A percentile compares a stretch with the other conserved stretches of the same genome.
Evolutionary conservation across 805 yeast species (phyloP).

Genomic region (Schwanniomyces pseudopolymorphus): DNA sequence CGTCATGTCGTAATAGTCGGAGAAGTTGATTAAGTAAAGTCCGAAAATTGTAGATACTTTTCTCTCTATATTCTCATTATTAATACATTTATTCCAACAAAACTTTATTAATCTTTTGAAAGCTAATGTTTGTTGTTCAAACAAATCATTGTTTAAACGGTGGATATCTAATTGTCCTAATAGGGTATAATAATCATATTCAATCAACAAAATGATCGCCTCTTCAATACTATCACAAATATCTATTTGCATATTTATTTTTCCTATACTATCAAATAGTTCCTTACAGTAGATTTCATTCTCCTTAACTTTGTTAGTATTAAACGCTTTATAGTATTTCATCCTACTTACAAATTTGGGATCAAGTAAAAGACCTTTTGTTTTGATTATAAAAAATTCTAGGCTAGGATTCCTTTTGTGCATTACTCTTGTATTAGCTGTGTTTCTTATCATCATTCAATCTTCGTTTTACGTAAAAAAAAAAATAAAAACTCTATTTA

Average conservation of each 20-base stretch:
- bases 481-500: too few relatives aligned
- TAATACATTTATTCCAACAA: conserved; percentile 2
- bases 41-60: conserved; percentile 8
- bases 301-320: neutral
- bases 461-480: too few relatives aligned
- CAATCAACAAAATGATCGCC: conserved; percentile 3
- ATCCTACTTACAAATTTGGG: conserved; percentile 2
- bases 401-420: conserved; percentile 5
- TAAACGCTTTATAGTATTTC: neutral
- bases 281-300: neutral
- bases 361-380: conserved; percentile 2
- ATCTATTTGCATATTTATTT: conserved; percentile 4
- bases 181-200: conserved; percentile 5
- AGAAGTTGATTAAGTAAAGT: conserved; percentile 5
- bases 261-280: conserved; percentile 1
- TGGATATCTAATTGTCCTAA: conserved; percentile 4
- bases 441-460: neutral
- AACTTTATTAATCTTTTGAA: conserved; percentile 10
- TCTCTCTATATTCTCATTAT: neutral
- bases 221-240: neutral
- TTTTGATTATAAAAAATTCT: conserved; percentile 6
- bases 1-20: conserved; percentile 5
- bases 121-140: conserved; percentile 11
- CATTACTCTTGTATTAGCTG: neutral
- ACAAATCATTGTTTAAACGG: conserved; percentile 4